Conservation (phyloP, 129 eudicot genomes). For the Pseudognaphalium luteoalbum region DNA sequence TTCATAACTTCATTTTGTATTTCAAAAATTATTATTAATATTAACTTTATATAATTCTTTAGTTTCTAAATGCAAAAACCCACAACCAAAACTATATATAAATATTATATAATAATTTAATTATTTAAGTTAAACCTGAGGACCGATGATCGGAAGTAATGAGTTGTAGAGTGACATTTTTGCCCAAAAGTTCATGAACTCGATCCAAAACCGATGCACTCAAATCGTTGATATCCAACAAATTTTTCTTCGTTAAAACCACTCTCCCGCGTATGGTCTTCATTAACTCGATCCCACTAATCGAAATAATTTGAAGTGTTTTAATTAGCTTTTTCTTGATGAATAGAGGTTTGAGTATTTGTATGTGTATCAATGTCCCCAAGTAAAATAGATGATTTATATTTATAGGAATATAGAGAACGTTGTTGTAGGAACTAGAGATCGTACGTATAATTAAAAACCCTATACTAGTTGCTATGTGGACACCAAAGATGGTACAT, state of each 20-base stretch:
- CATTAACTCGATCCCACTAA: neutral
- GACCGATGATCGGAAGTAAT: slow-evolving; percentile 29
- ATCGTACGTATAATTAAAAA: too few species aligned
- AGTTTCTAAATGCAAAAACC: neutral
- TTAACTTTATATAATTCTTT: too few species aligned
- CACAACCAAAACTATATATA: neutral
- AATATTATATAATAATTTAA: neutral
- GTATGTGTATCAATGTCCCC: neutral
- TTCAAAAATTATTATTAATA: too few species aligned
- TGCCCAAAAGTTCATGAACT: slow-evolving; percentile 48
- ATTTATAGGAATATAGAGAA: neutral
- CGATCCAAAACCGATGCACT: slow-evolving; percentile 41
- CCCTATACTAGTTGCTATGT: too few species aligned
- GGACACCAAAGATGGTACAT: neutral
- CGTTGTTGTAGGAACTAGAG: too few species aligned
- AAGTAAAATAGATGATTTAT: neutral
- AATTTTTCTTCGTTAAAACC: slow-evolving; percentile 46
- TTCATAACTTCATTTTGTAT: neutral
- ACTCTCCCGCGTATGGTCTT: slow-evolving; percentile 44
- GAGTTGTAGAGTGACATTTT: slow-evolving; percentile 48
- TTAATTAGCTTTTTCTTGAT: neutral
- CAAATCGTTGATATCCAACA: slow-evolving; percentile 36
- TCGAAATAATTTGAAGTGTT: neutral
- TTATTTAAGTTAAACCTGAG: neutral
- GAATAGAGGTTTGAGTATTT: neutral